phyloP scores from a whole-genome alignment of 345 rosid species.

The Gossypium thurberi region DNA sequence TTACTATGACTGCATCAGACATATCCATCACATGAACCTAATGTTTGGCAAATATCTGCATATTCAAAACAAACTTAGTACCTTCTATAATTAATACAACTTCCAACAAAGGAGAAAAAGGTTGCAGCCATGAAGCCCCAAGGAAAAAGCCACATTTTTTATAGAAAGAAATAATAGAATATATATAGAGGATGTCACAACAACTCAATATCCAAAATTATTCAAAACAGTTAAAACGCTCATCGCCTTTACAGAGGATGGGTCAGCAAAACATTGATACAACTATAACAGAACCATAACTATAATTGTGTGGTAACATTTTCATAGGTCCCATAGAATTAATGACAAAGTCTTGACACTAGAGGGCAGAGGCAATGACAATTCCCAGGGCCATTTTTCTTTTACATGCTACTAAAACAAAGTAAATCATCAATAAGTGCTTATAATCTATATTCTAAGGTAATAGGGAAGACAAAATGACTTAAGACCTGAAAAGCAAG shows the following conservation, averaged over 20 bases:
- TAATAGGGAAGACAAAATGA: not conserved
- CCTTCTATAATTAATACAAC: not conserved
- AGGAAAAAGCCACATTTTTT: not conserved
- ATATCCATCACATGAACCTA: slow-evolving; percentile 52
- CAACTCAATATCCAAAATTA: not conserved
- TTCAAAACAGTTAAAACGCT: not conserved
- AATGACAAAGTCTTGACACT: not conserved
- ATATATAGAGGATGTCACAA: not conserved
- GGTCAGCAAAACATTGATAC: not conserved
- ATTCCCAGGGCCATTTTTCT: not conserved
- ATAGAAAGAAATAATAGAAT: not conserved
- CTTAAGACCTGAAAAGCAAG: not conserved
- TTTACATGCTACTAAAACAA: not conserved
- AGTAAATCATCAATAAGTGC: not conserved
- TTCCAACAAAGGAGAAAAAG: not conserved
- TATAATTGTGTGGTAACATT: not conserved
- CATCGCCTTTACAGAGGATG: not conserved
- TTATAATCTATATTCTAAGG: not conserved
- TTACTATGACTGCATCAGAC: slow-evolving; percentile 68
- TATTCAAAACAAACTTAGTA: not conserved
- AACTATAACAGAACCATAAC: not conserved
- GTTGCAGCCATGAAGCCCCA: slow-evolving; percentile 8
- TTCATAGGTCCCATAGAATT: not conserved
- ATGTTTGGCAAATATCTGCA: slow-evolving; percentile 23
- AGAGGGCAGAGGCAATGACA: not conserved